Conservation (phyloP, 768 basidiomycete genomes). For the Boletus sp. region DNA sequence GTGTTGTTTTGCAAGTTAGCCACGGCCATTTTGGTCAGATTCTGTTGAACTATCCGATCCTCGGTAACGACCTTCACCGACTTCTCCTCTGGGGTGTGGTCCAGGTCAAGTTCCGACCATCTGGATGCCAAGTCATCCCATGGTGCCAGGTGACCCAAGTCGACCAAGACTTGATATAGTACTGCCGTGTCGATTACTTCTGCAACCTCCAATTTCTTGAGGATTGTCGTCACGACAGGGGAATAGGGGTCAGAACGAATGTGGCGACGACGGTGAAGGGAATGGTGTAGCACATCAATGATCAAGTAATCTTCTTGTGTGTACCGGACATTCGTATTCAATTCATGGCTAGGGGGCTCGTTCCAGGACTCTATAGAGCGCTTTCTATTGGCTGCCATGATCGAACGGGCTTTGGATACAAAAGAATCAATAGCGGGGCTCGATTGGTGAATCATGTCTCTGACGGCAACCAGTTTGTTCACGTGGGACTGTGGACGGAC, state of each 20-base stretch:
- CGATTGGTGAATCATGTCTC: slow-evolving; percentile 43
- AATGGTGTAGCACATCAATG: slow-evolving; percentile 55
- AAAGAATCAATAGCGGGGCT: slow-evolving; percentile 48
- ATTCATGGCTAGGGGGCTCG: slow-evolving; percentile 29
- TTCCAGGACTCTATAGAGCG: slow-evolving; percentile 31
- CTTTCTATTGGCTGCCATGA: slow-evolving; percentile 39
- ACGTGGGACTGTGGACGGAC: slow-evolving; percentile 65
- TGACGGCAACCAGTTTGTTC: slow-evolving; percentile 47
- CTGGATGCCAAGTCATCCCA: slow-evolving; percentile 72
- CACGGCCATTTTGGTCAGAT: slow-evolving; percentile 11
- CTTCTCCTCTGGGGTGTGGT: slow-evolving; percentile 23
- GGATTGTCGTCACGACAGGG: slow-evolving; percentile 48
- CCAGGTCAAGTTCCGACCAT: slow-evolving; percentile 34
- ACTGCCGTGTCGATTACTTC: slow-evolving; percentile 23
- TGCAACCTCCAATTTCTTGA: slow-evolving; percentile 53
- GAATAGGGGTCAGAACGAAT: slow-evolving; percentile 66
- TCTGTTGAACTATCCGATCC: slow-evolving; percentile 23
- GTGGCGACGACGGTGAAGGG: slow-evolving; percentile 45
- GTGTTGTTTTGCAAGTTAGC: slow-evolving; percentile 15
- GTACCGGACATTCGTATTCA: slow-evolving; percentile 39
- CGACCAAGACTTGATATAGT: slow-evolving; percentile 52
- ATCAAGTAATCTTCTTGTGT: slow-evolving; percentile 53
- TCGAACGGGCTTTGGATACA: slow-evolving; percentile 43
- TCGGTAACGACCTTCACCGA: slow-evolving; percentile 35
- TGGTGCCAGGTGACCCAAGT: slow-evolving; percentile 72